Conservation (phyloP, 805 yeast species). For the Ogataea angusta region DNA sequence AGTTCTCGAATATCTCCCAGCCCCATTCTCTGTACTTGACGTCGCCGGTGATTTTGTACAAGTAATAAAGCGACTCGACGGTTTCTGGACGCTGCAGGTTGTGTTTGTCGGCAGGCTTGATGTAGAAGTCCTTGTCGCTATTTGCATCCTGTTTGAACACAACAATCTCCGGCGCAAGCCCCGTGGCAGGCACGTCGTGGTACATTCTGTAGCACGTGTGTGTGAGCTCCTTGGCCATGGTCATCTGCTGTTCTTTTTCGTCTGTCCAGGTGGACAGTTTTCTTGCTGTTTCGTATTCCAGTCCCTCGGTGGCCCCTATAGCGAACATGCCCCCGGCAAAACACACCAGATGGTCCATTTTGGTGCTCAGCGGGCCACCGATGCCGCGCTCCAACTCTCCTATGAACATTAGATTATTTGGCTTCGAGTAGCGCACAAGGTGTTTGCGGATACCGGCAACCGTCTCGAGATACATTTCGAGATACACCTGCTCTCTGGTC, state of each 20-base stretch:
- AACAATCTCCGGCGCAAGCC: slow-evolving; percentile 85
- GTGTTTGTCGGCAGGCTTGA: slow-evolving; percentile 73
- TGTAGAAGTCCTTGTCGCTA: slow-evolving; percentile 52
- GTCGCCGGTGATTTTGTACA: slow-evolving; percentile 78
- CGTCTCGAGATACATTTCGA: slow-evolving; percentile 72
- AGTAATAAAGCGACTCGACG: slow-evolving; percentile 78
- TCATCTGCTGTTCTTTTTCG: slow-evolving; percentile 58
- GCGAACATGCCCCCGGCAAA: slow-evolving; percentile 88
- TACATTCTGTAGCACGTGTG: slow-evolving; percentile 84
- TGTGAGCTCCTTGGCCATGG: slow-evolving; percentile 70
- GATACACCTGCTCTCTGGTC: slow-evolving; percentile 66
- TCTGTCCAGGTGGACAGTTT: slow-evolving; percentile 54
- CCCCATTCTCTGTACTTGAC: slow-evolving; percentile 86
- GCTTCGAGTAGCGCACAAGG: slow-evolving; percentile 56
- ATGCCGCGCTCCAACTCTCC: slow-evolving; percentile 78
- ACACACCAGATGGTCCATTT: slow-evolving; percentile 93
- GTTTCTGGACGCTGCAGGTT: slow-evolving; percentile 93
- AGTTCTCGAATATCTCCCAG: slow-evolving; percentile 74
- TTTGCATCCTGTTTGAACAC: slow-evolving; percentile 63
- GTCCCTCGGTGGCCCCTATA: slow-evolving; percentile 83
- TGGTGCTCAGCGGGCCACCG: slow-evolving; percentile 54
- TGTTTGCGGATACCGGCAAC: slow-evolving; percentile 73
- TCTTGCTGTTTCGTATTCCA: slow-evolving; percentile 52
- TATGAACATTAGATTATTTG: slow-evolving; percentile 60
- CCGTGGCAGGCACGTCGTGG: slow-evolving; percentile 63